Evolutionary conservation across 163 green algal genomes (phyloP), one percentile per base, ranked within the genome.

Genomic region (Chlamydomonas reinhardtii): DNA sequence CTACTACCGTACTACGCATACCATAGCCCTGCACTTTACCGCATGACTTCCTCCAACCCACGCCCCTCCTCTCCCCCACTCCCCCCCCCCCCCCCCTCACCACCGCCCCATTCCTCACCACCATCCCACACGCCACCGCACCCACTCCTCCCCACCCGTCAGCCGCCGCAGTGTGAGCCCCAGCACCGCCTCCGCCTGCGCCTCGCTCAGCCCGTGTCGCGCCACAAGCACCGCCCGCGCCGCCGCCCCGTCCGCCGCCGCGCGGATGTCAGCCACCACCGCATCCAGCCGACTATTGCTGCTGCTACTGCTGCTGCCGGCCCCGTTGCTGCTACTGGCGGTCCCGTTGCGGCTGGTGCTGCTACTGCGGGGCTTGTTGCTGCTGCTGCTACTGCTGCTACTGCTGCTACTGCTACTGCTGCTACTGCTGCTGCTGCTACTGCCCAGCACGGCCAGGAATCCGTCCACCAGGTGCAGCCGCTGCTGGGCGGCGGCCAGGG

Each of bases 81-180:
- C 39, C 39, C 39, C 39, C 48, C 48, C 9, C 48, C 48, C 48
- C 48, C 2, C 48, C 12, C 14, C 48, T 17, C 48, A 12, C 14
- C 14, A 1, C 48, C 1, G 48, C 14, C 48, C 48, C 48, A 14
- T 48, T 14, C 48, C 48, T 56, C 14, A 9, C 11, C 43, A 11
- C 11, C 43, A 54, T 16, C 8, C 43, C 43, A 54, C 43, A 11
- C 11, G 8, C 11, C 11, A 54, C 11, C 11, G 43, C 43, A 54
- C 11, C 6, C 43, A 54, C 48, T 19, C 12, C 48, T 1, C 48
- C 48, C 14, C 48, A 56, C 48, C 19, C 14, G 97, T 99, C 66
- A 99, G 91, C 35, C 97, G 89, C 34, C 97, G 86, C 85, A 99
- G 92, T 25, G 96, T 93, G 89, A 99, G 93, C n/a, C 80, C 90